phyloP scores from a whole-genome alignment of 2,329 filamentous ascomycete genomes.

The Curvularia spicifera region DNA sequence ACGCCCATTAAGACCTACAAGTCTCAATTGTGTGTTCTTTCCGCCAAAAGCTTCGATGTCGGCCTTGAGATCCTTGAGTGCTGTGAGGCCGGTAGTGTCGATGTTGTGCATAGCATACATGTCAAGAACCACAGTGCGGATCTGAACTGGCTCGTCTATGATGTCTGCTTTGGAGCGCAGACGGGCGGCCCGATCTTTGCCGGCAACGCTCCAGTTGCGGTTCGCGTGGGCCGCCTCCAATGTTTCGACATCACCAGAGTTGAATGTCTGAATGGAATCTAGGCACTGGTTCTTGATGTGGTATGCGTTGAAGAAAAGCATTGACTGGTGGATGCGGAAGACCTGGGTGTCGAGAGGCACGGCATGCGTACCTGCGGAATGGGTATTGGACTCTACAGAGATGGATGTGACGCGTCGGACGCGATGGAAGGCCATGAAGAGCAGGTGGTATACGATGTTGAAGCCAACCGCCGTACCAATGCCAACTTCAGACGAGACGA shows the following conservation, averaged over 20 bases:
- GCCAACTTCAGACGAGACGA: slow-evolving; percentile 65
- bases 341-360: slow-evolving; percentile 60
- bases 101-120: slow-evolving; percentile 60
- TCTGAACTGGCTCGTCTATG: slow-evolving; percentile 45
- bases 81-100: slow-evolving; percentile 60
- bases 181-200: slow-evolving; percentile 55
- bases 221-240: slow-evolving; percentile 47
- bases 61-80: slow-evolving; percentile 57
- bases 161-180: slow-evolving; percentile 54
- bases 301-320: slow-evolving; percentile 69
- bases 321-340: slow-evolving; percentile 63
- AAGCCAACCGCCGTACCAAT: slow-evolving; percentile 64
- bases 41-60: slow-evolving; percentile 61
- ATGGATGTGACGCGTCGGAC: slow-evolving; percentile 35
- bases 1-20: slow-evolving; percentile 57
- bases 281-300: slow-evolving; percentile 58
- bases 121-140: slow-evolving; percentile 61
- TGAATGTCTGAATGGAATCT: slow-evolving; percentile 58
- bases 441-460: slow-evolving; percentile 59
- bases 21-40: slow-evolving; percentile 54
- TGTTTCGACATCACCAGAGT: slow-evolving; percentile 51
- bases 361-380: slow-evolving; percentile 10
- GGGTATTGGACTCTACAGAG: slow-evolving; percentile 18
- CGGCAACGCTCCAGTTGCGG: slow-evolving; percentile 63
- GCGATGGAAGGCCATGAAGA: slow-evolving; percentile 63